phyloP scores from a whole-genome alignment of 2,329 filamentous ascomycete genomes.

The Venturia oleaginea region DNA sequence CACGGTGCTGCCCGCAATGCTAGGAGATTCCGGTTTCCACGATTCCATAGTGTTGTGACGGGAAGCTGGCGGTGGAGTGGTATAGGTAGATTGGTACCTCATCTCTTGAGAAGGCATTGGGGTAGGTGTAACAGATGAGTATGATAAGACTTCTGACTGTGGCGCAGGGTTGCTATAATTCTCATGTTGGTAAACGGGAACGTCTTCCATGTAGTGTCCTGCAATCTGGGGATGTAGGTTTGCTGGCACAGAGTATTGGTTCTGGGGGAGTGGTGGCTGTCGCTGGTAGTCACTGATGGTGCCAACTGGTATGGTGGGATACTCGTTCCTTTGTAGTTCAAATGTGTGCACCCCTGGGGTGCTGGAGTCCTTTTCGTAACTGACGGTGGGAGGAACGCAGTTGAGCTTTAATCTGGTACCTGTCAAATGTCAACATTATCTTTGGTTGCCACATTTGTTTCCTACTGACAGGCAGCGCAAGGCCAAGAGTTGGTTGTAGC shows the following conservation, averaged over 20 bases:
- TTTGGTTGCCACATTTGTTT: background rate
- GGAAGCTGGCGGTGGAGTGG: slow-evolving; percentile 2
- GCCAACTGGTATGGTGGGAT: slow-evolving; percentile 17
- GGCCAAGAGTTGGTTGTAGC: slow-evolving; percentile 97
- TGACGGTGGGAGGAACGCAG: slow-evolving; percentile 80
- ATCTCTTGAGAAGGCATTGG: slow-evolving; percentile 7
- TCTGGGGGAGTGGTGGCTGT: background rate
- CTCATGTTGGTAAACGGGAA: background rate
- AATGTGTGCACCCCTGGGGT: slow-evolving; percentile 31
- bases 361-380: slow-evolving; percentile 53
- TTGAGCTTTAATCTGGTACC: slow-evolving; percentile 76
- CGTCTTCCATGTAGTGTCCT: background rate
- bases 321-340: slow-evolving; percentile 31
- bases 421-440: background rate
- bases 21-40: slow-evolving; percentile 45
- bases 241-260: slow-evolving; percentile 1
- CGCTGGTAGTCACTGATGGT: slow-evolving; percentile 13
- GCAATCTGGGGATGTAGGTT: slow-evolving; percentile 8
- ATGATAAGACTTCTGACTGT: background rate
- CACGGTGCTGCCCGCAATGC: slow-evolving; percentile 23
- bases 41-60: slow-evolving; percentile 5
- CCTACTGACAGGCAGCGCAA: slow-evolving; percentile 65
- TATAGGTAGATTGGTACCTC: slow-evolving; percentile 1
- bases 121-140: background rate
- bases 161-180: slow-evolving; percentile 7